Conservation (phyloP, 1,284 basidiomycete species). For the Singerocomus inundabilis region DNA sequence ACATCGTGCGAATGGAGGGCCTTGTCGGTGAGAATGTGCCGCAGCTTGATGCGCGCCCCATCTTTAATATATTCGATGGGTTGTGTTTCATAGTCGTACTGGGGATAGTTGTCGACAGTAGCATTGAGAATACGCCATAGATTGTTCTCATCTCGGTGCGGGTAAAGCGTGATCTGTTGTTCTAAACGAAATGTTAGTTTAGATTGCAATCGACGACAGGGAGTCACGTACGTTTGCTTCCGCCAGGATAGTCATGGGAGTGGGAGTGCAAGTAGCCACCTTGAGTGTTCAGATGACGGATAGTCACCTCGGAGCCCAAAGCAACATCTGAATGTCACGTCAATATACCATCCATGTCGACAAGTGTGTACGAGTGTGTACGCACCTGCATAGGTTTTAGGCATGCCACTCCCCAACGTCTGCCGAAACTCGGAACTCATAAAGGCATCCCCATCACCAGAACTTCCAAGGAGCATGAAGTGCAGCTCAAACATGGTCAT, state of each 20-base stretch:
- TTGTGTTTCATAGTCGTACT: conserved; percentile 54
- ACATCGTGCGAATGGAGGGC: conserved; percentile 93
- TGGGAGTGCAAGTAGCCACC: conserved; percentile 99
- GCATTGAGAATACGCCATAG: conserved; percentile 82
- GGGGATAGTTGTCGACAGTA: conserved; percentile 47
- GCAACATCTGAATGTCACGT: conserved; percentile 65
- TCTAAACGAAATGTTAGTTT: conserved; percentile 47
- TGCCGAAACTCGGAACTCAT: conserved; percentile 99
- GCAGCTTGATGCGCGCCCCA: conserved; percentile 77
- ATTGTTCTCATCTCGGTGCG: conserved; percentile 93
- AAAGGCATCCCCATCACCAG: conserved; percentile 97
- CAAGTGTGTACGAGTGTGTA: conserved; percentile 9
- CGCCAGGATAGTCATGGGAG: conserved; percentile 81
- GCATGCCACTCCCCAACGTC: conserved; percentile 88
- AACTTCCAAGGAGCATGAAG: conserved; percentile 84
- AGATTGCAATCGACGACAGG: neutral
- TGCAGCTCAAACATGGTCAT: conserved; percentile 96
- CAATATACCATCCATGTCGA: conserved; percentile 6
- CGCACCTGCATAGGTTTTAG: conserved; percentile 86
- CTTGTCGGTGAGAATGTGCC: conserved; percentile 82
- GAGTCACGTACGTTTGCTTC: conserved; percentile 69
- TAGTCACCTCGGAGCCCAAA: conserved; percentile 78
- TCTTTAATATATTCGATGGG: conserved; percentile 67
- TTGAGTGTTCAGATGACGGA: conserved; percentile 94
- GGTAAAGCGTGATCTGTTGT: conserved; percentile 98